Base-by-base conservation (phyloP, 164 flowering plant species). In the Litsea cubeba region DNA sequence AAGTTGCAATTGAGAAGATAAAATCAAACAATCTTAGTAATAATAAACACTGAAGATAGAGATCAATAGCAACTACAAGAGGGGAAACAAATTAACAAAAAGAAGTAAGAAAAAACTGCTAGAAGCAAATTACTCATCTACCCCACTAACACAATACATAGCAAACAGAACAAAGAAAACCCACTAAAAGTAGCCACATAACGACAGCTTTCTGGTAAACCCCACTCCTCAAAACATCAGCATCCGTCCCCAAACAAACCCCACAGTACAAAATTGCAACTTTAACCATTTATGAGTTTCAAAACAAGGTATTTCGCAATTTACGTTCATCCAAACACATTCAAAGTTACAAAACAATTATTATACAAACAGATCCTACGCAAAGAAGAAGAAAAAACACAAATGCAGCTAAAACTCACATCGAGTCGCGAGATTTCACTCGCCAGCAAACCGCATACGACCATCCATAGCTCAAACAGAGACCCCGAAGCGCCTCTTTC, bases 381-480 rank as follows among this genome's bases (percentile, higher is more conserved):
- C 51, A 4, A 70, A 49, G 12, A 46, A 25, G 12, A 12, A 7
- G 51, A 28, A 46, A 17, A 7, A 5, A 22, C 50, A 28, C 69
- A 77, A 69, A 74, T 35, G 71, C 15, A 49, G 76, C 54, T 28
- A 10, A 54, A 75, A n/a, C 82, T 83, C 82, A 94, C 98, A 88
- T 83, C 75, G 87, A 78, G 78, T 88, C 89, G 71, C 70, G 73
- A 32, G 76, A 82, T 84, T 89, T 80, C 80, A 84, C 85, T 51
- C 90, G 77, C 97, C 98, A 94, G 68, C 90, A 83, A 77, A 86
- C 84, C 2, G 86, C 97, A 81, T 87, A 94, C 77, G 87, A 83
- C 97, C 97, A 94, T 18, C 93, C 91, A 83, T 85, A 60, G 76
- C 79, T 77, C 80, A 82, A 81, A 60, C 93, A 91, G 60, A 94